phyloP scores from a whole-genome alignment of 306 rosid genomes.

The cucumber (Cucumis sativus) region Cucumber_9930_V3 NC_026656.2:24168001-24168500 shows the following conservation, averaged over 20 bases:
- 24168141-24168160: conserved; percentile 3
- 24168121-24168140: not conserved
- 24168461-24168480: conserved; percentile 14
- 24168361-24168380: not conserved
- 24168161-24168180: conserved; percentile 2
- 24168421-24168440: conserved; percentile 13
- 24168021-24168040: not conserved
- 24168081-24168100: conserved; percentile 13
- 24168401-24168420: conserved; percentile 8
- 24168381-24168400: conserved; percentile 4
- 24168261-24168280: conserved; percentile 3
- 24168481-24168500: conserved; percentile 1
- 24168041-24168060: not conserved
- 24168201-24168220: conserved; percentile 1
- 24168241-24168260: conserved; percentile 4
- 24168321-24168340: not conserved
- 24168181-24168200: not conserved
- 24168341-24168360: not conserved
- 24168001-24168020: not conserved
- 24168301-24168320: not conserved
- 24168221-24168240: conserved; percentile 7
- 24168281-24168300: not conserved
- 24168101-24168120: conserved; percentile 4
- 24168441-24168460: conserved; percentile 11
- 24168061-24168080: conserved; percentile 4